Evolutionary conservation across 192 early-diverging fungal species (phyloP).

Genomic region (Spinellus fusiger): DNA sequence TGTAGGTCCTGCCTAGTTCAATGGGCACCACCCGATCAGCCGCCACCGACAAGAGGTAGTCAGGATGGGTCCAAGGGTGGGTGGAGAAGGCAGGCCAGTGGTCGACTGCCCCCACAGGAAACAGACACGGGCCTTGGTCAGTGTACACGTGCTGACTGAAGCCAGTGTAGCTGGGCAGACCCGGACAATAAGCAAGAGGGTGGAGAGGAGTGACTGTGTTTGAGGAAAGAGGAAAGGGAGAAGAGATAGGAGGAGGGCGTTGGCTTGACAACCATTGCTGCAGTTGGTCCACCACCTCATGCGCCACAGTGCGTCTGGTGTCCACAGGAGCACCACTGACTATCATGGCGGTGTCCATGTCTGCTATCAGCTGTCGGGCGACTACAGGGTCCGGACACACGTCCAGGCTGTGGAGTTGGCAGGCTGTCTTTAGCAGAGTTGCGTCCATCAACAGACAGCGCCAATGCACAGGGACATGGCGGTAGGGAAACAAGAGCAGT

Average conservation of each 20-base stretch:
- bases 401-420: slow-evolving; percentile 1
- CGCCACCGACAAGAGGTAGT: slow-evolving; percentile 50
- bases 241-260: slow-evolving; percentile 3
- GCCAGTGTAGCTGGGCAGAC: slow-evolving; percentile 13
- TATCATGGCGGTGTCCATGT: slow-evolving; percentile 48
- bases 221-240: neutral
- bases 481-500: slow-evolving; percentile 37
- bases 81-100: slow-evolving; percentile 65
- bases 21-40: slow-evolving; percentile 76
- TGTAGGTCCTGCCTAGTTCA: slow-evolving; percentile 77
- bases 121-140: slow-evolving; percentile 40
- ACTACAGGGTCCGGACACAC: neutral
- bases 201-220: slow-evolving; percentile 7
- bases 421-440: slow-evolving; percentile 30
- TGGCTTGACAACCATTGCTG: slow-evolving; percentile 17
- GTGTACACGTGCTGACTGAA: slow-evolving; percentile 11
- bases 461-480: slow-evolving; percentile 46
- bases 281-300: slow-evolving; percentile 14
- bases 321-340: slow-evolving; percentile 49
- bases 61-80: slow-evolving; percentile 55
- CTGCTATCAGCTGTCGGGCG: slow-evolving; percentile 28
- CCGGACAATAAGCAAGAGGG: slow-evolving; percentile 3
- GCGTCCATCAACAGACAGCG: slow-evolving; percentile 44
- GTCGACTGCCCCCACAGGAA: slow-evolving; percentile 39
- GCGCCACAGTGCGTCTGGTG: slow-evolving; percentile 6